Evolutionary conservation across 345 rosid genomes (phyloP), one percentile per base, ranked within the genome.

Genomic region (Mallotus nudiflorus): DNA sequence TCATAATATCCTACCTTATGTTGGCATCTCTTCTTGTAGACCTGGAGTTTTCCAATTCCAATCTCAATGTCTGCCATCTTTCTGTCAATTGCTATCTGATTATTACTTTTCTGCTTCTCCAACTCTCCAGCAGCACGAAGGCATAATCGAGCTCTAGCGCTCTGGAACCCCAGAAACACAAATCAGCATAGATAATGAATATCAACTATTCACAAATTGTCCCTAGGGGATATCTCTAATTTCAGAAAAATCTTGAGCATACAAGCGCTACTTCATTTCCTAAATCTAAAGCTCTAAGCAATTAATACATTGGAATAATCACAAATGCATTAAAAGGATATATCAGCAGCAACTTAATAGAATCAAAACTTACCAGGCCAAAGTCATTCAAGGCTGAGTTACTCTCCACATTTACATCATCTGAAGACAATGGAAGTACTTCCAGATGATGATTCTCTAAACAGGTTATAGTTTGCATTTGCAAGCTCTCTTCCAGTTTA

Each of bases 51-150:
- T 3, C 6, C 6, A 6, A 86, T 62, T 39, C 48, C 65, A 8
- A 6, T 25, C 29, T 70, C 35, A 12, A 86, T 89, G 3, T 64
- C 68, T 11, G 1, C 0, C 73, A 15, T 44, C 70, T 84, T 89
- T 4, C 0, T 0, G 11, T 75, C 29, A 1, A 75, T 73, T 5
- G 76, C 76, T 0, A 1, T 48, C 77, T 78, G 81, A 64, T 87
- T 89, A 9, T 52, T 50, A 2, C 0, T 2, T 67, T 82, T 84
- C 71, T 85, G 87, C 84, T 73, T 87, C 85, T 85, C 92, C 45
- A 75, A 74, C 64, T 77, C 88, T 20, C 66, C 68, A 50, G 93
- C 91, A 28, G 92, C 91, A 0, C 81, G 86, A 19, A 91, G 82
- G 35, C 90, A 83, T 33, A 88, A 70, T 70, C 77, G 77, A 8